Conservation (phyloP, 148 eudicot species). For the Amaranthus hypochondriacus region DNA sequence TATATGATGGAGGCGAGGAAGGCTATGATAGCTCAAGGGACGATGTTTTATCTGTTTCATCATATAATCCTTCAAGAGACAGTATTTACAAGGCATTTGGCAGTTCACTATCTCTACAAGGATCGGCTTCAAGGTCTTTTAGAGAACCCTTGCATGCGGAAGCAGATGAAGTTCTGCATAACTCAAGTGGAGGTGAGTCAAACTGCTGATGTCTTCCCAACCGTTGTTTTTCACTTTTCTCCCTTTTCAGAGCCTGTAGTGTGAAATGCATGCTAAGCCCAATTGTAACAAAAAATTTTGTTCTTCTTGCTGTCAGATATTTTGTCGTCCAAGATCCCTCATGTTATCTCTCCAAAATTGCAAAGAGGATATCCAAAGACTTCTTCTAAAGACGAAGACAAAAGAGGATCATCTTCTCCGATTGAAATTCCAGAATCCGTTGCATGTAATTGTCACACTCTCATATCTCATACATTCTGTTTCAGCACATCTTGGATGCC, state of each 20-base stretch:
- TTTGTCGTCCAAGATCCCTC: constrained; percentile 45
- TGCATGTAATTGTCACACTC: constrained; percentile 56
- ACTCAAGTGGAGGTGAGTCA: constrained; percentile 63
- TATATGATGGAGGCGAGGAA: constrained; percentile 77
- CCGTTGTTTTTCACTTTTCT: neutral
- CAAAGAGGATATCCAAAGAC: constrained; percentile 44
- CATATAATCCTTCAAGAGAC: constrained; percentile 68
- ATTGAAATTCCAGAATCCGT: constrained; percentile 48
- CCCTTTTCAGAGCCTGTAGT: neutral
- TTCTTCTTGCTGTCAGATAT: constrained; percentile 36
- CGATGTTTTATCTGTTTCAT: constrained; percentile 84
- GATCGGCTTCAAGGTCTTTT: constrained; percentile 61
- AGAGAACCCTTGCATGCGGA: constrained; percentile 63
- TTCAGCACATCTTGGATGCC: neutral
- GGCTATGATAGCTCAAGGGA: constrained; percentile 88
- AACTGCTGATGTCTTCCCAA: neutral
- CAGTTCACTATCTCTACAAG: constrained; percentile 78
- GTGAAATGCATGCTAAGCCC: neutral
- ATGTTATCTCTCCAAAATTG: constrained; percentile 41
- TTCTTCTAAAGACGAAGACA: constrained; percentile 46
- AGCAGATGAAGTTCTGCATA: constrained; percentile 76
- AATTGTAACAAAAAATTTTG: constrained; percentile 8
- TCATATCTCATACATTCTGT: constrained; percentile 11
- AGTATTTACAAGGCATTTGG: constrained; percentile 63
- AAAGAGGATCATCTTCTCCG: constrained; percentile 38